Conservation (phyloP, 2,329 filamentous ascomycete genomes). For the Parastagonospora nodorum region DNA sequence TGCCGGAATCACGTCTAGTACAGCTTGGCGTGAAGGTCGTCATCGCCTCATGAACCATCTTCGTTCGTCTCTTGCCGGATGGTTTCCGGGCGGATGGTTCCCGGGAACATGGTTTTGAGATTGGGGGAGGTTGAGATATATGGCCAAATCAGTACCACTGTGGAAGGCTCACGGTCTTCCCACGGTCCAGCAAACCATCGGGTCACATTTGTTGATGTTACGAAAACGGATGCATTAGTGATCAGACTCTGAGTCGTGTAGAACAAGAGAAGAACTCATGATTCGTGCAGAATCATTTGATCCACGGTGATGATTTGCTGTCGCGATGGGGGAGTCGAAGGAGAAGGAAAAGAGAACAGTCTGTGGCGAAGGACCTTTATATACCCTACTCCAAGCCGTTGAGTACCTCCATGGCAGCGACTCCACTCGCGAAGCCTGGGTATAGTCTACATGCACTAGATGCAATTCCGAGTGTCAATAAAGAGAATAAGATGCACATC, state of each 20-base stretch:
- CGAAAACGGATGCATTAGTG: background rate
- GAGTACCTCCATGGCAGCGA: background rate
- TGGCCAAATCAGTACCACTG: too few species aligned
- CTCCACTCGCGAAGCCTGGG: too few species aligned
- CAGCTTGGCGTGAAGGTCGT: conserved; percentile 23
- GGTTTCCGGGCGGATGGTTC: background rate
- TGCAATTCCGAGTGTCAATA: background rate
- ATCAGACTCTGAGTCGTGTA: too few species aligned
- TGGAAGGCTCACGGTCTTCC: too few species aligned
- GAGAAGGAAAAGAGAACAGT: background rate
- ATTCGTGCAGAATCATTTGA: too few species aligned
- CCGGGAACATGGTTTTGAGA: too few species aligned
- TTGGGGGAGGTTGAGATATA: too few species aligned
- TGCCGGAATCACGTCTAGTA: conserved; percentile 31
- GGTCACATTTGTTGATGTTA: background rate
- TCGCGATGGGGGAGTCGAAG: background rate
- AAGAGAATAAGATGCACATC: too few species aligned
- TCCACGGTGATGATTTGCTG: background rate
- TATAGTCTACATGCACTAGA: too few species aligned
- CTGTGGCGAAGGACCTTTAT: background rate
- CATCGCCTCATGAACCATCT: conserved; percentile 4
- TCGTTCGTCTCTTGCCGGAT: background rate
- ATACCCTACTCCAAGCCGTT: background rate
- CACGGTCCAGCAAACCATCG: too few species aligned
- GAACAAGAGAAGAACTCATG: too few species aligned